Base-by-base conservation (phyloP, 116 monocot species). In the Dioscorea cayenensis region DNA sequence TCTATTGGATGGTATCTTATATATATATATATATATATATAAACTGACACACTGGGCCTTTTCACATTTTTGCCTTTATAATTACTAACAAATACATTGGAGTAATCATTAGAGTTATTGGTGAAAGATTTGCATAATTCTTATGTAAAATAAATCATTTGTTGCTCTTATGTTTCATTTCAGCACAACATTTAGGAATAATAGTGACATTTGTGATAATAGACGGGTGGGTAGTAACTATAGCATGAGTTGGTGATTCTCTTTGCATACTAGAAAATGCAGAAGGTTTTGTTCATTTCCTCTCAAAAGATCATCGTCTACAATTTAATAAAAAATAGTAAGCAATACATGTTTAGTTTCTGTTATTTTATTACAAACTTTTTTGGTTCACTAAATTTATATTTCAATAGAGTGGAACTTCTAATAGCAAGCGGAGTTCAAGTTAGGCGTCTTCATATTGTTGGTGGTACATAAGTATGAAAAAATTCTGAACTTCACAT, bases 161-260 rank as follows among this genome's bases (percentile, higher is more conserved):
- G n/a, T 73, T 3, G 14, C 36, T 64, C 43, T 77, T 25, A 9
- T 38, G 0, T 13, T 18, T 83, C 25, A 25, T 25, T 25, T 25
- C 25, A 89, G 87, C 75, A 37, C 76, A 78, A 69, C 61, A 81
- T 36, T 90, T 86, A 11, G 86, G 90, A 66, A 90, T 86, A 72
- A 90, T 86, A 62, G 90, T 80, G 17, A 90, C 90, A 67, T 81
- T 90, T 68, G 90, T 79, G 48, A 86, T 90, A 78, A 77, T 86
- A 82, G 86, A 90, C 72, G 86, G 84, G 63, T 82, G 79, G 82
- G 75, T 84, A 12, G 86, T 90, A 70, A 90, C 86, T 29, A 86
- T 86, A 64, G 90, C 90, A 79, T 86, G 84, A 64, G 90, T 90
- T 60, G 90, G 90, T 70, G 90, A 90, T 84, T 90, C 90, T 72